These are phyloP conservation scores for Rhododendron ferrugineum DNA, from an alignment of 148 eudicot species.

Conservation along the genomic window DNA sequence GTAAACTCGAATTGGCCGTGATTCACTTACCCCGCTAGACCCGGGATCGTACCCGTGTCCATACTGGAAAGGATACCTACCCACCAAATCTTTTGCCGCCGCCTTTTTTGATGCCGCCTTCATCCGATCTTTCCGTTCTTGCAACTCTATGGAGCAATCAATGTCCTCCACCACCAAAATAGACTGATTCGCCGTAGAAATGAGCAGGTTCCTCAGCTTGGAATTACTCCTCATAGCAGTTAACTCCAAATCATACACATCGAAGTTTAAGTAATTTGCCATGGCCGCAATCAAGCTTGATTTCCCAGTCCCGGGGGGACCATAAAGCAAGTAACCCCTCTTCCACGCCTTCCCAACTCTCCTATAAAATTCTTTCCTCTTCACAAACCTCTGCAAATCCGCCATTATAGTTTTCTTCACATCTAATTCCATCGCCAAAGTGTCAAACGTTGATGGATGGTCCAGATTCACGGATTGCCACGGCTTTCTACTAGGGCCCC, in stretches of 20 bases:
- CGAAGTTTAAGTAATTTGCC: slow-evolving; percentile 24
- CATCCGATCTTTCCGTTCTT: slow-evolving; percentile 8
- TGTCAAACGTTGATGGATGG: slow-evolving; percentile 25
- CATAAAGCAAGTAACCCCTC: slow-evolving; percentile 23
- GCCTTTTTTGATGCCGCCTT: neutral
- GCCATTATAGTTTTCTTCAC: slow-evolving; percentile 21
- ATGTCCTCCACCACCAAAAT: slow-evolving; percentile 36
- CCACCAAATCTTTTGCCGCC: neutral
- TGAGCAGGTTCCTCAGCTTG: slow-evolving; percentile 21
- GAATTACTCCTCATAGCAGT: slow-evolving; percentile 16
- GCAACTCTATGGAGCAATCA: slow-evolving; percentile 30
- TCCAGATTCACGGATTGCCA: slow-evolving; percentile 23
- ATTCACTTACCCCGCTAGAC: slow-evolving; percentile 5
- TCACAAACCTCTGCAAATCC: slow-evolving; percentile 26
- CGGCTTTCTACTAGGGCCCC: neutral
- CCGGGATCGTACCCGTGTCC: neutral
- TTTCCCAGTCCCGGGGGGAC: slow-evolving; percentile 30
- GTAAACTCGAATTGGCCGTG: neutral
- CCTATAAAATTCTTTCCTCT: slow-evolving; percentile 17
- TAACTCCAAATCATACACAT: slow-evolving; percentile 39
- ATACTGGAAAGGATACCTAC: neutral
- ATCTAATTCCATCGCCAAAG: slow-evolving; percentile 19
- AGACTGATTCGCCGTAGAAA: slow-evolving; percentile 22
- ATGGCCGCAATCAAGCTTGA: slow-evolving; percentile 27
- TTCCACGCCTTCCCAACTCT: slow-evolving; percentile 33